Base-by-base conservation (phyloP, 108 stramenopile species). In the Mediolabrus comicus region DNA sequence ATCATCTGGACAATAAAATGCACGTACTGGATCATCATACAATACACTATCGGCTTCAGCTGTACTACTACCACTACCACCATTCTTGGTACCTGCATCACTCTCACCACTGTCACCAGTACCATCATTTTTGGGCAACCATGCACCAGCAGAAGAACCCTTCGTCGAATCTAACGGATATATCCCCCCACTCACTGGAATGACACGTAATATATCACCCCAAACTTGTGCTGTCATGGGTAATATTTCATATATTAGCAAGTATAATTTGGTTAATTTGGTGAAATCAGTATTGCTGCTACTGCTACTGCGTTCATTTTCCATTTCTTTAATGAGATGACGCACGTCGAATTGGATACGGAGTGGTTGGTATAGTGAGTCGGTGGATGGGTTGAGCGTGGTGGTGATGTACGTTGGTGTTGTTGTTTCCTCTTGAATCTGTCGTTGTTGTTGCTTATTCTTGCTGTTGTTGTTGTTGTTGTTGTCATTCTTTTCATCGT, bases 181-280 rank as follows among this genome's bases (percentile, higher is more conserved):
- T n/a, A 79, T 79, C 28, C 78, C 78, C 12, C 78, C 78, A 25
- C 11, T 29, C 3, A 79, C 78, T 3, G 78, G 78, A 30, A 79
- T 38, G 6, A 79, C 78, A 6, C 78, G 32, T n/a, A 79, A 28
- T 2, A 67, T 26, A 43, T 79, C 78, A 1, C 71, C 78, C 78
- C 78, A 79, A 16, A 64, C 71, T 35, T 29, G 12, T 3, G 71
- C 67, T 43, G 78, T 79, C 46, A 60, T 54, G 25, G 78, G 78
- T 24, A 79, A 31, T 17, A 79, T 36, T 32, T 79, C 78, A 27
- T 79, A 72, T 3, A 79, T 68, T n/a, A 79, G 34, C 2, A 79
- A 59, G 33, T 71, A 72, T n/a, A 79, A 13, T 53, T 72, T 72
- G 59, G 78, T 79, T 4, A 71, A 68, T 8, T 68, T 69, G 17